Evolutionary conservation across 345 rosid species (phyloP).

Genomic region (Camelina laxa): DNA sequence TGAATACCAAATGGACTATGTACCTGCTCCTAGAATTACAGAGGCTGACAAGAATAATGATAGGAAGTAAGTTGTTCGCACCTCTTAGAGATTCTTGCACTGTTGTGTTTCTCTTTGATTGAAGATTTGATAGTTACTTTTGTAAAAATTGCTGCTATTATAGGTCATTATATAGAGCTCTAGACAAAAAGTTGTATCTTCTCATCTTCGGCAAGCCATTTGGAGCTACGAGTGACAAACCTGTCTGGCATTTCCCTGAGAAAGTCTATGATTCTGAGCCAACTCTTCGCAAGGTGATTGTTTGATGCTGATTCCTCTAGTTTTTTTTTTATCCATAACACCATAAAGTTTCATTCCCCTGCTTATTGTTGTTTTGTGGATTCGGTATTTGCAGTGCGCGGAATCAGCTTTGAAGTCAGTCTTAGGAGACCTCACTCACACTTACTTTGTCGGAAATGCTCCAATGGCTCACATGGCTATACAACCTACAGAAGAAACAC

Average conservation of each 20-base stretch:
- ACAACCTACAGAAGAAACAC: slow-evolving; percentile 49
- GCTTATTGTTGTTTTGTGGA: not conserved
- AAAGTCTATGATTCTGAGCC: slow-evolving; percentile 87
- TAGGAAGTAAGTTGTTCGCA: slow-evolving; percentile 61
- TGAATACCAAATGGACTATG: slow-evolving; percentile 88
- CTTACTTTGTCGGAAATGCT: slow-evolving; percentile 95
- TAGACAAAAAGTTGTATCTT: slow-evolving; percentile 86
- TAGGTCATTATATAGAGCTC: slow-evolving; percentile 80
- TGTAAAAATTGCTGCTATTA: not conserved
- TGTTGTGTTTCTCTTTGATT: slow-evolving; percentile 8
- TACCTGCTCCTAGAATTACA: slow-evolving; percentile 88
- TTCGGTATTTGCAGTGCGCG: slow-evolving; percentile 66
- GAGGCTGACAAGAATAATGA: slow-evolving; percentile 91
- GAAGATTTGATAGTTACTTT: not conserved
- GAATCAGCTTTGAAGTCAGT: slow-evolving; percentile 84
- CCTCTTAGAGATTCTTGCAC: not conserved
- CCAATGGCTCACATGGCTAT: slow-evolving; percentile 90
- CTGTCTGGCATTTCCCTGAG: slow-evolving; percentile 96
- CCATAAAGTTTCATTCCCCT: not conserved
- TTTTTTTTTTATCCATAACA: not conserved
- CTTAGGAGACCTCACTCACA: slow-evolving; percentile 77
- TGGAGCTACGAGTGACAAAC: slow-evolving; percentile 63
- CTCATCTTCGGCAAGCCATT: slow-evolving; percentile 66
- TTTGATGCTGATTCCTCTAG: not conserved
- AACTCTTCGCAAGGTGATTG: slow-evolving; percentile 63